Conservation (phyloP, 1,284 basidiomycete species). For the Lentinus polychrous region DNA sequence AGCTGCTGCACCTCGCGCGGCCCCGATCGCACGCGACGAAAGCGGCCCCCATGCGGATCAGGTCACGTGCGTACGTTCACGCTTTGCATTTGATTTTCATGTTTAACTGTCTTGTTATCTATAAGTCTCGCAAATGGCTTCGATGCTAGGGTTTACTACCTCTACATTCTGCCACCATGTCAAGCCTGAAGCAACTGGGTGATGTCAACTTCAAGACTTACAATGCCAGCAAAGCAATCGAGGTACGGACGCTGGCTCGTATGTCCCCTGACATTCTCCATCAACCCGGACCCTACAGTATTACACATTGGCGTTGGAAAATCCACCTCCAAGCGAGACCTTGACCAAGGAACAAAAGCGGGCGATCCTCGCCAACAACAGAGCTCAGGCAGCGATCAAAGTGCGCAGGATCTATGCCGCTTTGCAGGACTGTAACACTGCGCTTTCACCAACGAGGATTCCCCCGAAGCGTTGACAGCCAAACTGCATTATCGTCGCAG, state of each 20-base stretch:
- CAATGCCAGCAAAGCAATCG: not conserved
- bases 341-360: not conserved
- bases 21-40: too few species aligned
- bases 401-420: not conserved
- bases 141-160: too few species aligned
- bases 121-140: too few species aligned
- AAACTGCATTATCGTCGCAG: not conserved
- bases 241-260: not conserved
- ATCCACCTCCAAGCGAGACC: not conserved
- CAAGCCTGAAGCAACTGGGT: slow-evolving; percentile 4
- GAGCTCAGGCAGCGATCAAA: not conserved
- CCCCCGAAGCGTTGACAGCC: not conserved
- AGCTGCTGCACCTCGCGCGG: too few species aligned
- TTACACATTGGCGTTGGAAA: not conserved
- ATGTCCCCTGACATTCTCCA: not conserved
- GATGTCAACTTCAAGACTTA: not conserved
- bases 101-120: too few species aligned
- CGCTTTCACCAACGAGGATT: not conserved
- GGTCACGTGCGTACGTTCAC: too few species aligned
- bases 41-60: too few species aligned
- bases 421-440: not conserved
- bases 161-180: slow-evolving; percentile 5
- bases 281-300: not conserved
- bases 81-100: too few species aligned
- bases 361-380: not conserved